Conservation (phyloP, 1,284 basidiomycete species). For the Ganoderma lucidum region DNA sequence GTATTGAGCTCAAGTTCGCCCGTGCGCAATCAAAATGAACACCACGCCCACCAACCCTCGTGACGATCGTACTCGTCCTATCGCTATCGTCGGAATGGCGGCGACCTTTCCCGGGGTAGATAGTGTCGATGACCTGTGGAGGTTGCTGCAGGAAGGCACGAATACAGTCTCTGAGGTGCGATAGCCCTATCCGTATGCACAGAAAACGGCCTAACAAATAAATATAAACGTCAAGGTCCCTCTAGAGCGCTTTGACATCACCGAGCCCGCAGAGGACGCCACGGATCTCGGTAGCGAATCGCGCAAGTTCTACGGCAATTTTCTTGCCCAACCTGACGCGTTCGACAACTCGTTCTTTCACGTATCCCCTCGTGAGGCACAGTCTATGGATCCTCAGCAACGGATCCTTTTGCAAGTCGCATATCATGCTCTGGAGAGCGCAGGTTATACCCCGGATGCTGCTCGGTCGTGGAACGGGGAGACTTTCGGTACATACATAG, state of each 20-base stretch:
- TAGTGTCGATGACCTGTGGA: slow-evolving; percentile 59
- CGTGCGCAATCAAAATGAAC: background rate
- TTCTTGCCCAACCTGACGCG: slow-evolving; percentile 59
- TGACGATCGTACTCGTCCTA: background rate
- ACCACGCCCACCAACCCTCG: background rate
- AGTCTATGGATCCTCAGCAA: slow-evolving; percentile 79
- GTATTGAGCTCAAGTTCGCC: background rate
- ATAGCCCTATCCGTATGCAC: too few relatives aligned
- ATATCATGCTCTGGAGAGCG: slow-evolving; percentile 72
- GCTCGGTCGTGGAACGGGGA: slow-evolving; percentile 59
- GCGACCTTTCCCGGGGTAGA: slow-evolving; percentile 68
- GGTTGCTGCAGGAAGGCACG: slow-evolving; percentile 60
- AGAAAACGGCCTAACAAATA: background rate
- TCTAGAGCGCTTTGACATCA: slow-evolving; percentile 57
- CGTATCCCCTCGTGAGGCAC: slow-evolving; percentile 75
- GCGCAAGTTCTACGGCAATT: slow-evolving; percentile 60
- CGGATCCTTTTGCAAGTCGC: slow-evolving; percentile 70
- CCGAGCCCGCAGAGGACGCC: slow-evolving; percentile 45
- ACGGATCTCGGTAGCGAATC: slow-evolving; percentile 47
- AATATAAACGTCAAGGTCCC: slow-evolving; percentile 17
- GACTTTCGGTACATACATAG: slow-evolving; percentile 70
- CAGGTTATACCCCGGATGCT: slow-evolving; percentile 70
- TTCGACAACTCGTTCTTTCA: slow-evolving; percentile 79
- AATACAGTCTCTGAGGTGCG: slow-evolving; percentile 67
- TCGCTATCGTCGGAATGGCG: slow-evolving; percentile 75